Base-by-base conservation (phyloP, 305 asterid genomes). In the Plantago coronopus region DNA sequence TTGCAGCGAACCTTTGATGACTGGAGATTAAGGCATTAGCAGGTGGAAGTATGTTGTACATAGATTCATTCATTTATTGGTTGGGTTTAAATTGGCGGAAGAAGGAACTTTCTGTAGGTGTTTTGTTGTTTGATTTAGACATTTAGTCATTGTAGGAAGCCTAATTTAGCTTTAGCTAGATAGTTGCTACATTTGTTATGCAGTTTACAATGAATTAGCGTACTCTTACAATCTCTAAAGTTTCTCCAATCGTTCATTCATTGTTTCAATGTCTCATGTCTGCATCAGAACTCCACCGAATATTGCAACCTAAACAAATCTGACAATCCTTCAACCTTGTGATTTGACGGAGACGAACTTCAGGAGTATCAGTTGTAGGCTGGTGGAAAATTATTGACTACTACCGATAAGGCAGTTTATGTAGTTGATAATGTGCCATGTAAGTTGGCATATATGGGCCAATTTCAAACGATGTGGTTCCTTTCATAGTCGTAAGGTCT, bases 61-160 rank as follows among this genome's bases (percentile, higher is more conserved):
- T 72, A 56, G 53, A 71, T 79, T 79, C 77, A 62, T 79, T 76
- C 58, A 53, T 53, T 53, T 25, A 25, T 53, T 53, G 58, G 42
- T 53, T 53, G 58, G 58, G 58, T 25, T 53, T 76, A 70, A 62
- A 75, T 76, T 79, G 62, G 66, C 69, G 71, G 48, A 59, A 44
- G 34, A 54, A 22, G 17, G 20, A 51, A 51, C 58, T 53, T 17
- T 53, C 20, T 27, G 58, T 53, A 53, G 58, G 20, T 51, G 29
- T 42, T 62, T 42, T 56, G 37, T 51, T 54, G 27, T 21, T 65
- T 56, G n/a, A n/a, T n/a, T n/a, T n/a, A n/a, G n/a, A n/a, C n/a
- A 56, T 21, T 56, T 20, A 56, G 47, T 37, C 42, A 34, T 17
- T 3, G 58, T 53, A 53, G 58, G 14, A 34, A 34, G 42, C 13